phyloP scores from a whole-genome alignment of 805 yeast genomes.

The Yarrowia sp. region DNA sequence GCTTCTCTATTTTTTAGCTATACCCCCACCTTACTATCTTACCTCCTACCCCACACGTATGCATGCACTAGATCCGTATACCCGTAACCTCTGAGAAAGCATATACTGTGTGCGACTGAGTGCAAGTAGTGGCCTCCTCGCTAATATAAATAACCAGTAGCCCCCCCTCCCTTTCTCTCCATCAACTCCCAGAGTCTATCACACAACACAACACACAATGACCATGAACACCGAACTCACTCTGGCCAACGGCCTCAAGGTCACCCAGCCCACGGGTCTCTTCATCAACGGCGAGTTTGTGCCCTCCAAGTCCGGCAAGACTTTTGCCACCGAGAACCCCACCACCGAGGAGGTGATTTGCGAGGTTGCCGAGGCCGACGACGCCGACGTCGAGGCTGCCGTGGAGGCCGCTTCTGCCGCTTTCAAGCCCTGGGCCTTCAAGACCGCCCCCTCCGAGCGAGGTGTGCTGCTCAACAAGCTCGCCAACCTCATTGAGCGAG shows the following conservation, averaged over 20 bases:
- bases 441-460: slow-evolving; percentile 66
- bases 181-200: neutral
- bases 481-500: slow-evolving; percentile 78
- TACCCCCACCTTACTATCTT: no score
- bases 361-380: slow-evolving; percentile 73
- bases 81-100: neutral
- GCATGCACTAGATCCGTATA: slow-evolving; percentile 29
- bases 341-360: slow-evolving; percentile 63
- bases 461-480: slow-evolving; percentile 68
- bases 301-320: slow-evolving; percentile 61
- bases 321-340: slow-evolving; percentile 60
- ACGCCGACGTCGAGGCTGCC: slow-evolving; percentile 79
- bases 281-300: slow-evolving; percentile 86
- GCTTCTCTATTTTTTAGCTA: no score
- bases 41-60: no score
- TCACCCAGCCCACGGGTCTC: slow-evolving; percentile 84
- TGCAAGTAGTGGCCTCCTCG: no score
- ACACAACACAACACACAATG: slow-evolving; percentile 16
- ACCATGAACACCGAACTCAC: slow-evolving; percentile 35
- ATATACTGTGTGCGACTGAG: no score
- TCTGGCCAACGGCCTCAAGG: slow-evolving; percentile 70
- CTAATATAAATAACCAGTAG: slow-evolving; percentile 17
- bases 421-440: slow-evolving; percentile 71
- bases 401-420: slow-evolving; percentile 87
- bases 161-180: neutral